Conservation (phyloP, 2,329 filamentous ascomycete genomes). For the Tetracladium maxilliforme region DNA sequence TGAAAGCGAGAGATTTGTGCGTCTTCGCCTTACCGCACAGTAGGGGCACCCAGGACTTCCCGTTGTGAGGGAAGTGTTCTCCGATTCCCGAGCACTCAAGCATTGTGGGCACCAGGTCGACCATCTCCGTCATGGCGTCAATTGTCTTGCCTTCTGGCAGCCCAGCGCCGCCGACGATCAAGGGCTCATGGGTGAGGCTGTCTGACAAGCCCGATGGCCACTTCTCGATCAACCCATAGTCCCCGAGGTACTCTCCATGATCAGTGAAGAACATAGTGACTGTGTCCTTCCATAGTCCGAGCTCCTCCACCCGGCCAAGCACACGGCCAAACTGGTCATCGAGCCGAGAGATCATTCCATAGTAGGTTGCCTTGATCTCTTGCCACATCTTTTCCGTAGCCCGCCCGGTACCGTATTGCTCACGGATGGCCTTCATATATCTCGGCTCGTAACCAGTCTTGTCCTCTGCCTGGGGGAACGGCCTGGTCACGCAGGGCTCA, state of each 20-base stretch:
- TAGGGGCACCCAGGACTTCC: conserved; percentile 17
- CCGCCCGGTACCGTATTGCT: conserved; percentile 20
- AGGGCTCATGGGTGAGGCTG: conserved; percentile 24
- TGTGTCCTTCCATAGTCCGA: conserved; percentile 20
- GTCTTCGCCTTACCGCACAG: conserved; percentile 9
- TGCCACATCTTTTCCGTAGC: conserved; percentile 25
- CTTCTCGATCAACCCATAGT: conserved; percentile 31
- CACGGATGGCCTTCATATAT: conserved; percentile 23
- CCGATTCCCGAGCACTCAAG: conserved; percentile 20
- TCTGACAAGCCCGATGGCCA: conserved; percentile 29
- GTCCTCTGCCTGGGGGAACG: conserved; percentile 4
- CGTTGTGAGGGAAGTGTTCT: conserved; percentile 24
- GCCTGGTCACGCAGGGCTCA: conserved; percentile 7
- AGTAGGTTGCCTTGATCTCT: conserved; percentile 29
- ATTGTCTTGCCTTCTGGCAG: conserved; percentile 18
- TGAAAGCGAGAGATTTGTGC: conserved; percentile 24
- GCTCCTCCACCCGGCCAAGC: conserved; percentile 16
- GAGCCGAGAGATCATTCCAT: conserved; percentile 28
- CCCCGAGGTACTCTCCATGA: conserved; percentile 30
- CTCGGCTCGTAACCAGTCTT: conserved; percentile 25
- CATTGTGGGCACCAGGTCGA: conserved; percentile 27
- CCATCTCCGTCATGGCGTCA: conserved; percentile 25
- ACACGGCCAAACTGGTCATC: conserved; percentile 29
- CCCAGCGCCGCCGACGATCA: conserved; percentile 25
- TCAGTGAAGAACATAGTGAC: conserved; percentile 28